Evolutionary conservation across 179 eudicot genomes (phyloP), one percentile per base, ranked within the genome.

Genomic region (Carnegiea gigantea): DNA sequence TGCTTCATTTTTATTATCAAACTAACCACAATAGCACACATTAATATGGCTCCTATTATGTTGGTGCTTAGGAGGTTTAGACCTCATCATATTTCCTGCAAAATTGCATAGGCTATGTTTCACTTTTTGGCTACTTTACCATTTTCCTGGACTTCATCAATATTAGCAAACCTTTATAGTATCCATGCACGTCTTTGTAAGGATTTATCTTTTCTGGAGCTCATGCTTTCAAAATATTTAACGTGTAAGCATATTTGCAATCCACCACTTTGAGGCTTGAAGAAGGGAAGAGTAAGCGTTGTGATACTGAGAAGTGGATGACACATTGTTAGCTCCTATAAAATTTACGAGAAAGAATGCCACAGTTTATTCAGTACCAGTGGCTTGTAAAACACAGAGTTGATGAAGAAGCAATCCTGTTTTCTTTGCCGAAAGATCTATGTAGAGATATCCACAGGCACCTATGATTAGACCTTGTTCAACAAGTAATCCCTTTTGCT

Each of bases 221-320:
- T 59, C 65, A 59, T 59, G n/a, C 7, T 23, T 14, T 62, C 11
- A 62, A 23, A 62, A 54, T 18, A 13, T 62, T 62, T 12, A 54
- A 21, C 28, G 1, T 21, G 13, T 23, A n/a, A 30, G 68, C 68
- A 62, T 62, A 62, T 8, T 62, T 62, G 68, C 68, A 62, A 62
- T 62, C 68, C 3, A n/a, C 68, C 17, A n/a, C 68, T 5, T 62
- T 62, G 68, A 62, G 68, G 68, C 68, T 62, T 62, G 68, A 62
- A n/a, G 68, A 62, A 62, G n/a, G 68, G 68, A 62, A 30, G 68
- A 3, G n/a, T 62, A n/a, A 62, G 68, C 68, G 68, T 62, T 28
- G 68, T 62, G 68, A 62, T 62, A 62, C 68, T 62, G 68, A 62
- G 68, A 23, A 62, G 12, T 62, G 68, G 68, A 62, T 62, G 68